phyloP scores from a whole-genome alignment of 495 filamentous ascomycete genomes.

The Neurospora sp. region DNA sequence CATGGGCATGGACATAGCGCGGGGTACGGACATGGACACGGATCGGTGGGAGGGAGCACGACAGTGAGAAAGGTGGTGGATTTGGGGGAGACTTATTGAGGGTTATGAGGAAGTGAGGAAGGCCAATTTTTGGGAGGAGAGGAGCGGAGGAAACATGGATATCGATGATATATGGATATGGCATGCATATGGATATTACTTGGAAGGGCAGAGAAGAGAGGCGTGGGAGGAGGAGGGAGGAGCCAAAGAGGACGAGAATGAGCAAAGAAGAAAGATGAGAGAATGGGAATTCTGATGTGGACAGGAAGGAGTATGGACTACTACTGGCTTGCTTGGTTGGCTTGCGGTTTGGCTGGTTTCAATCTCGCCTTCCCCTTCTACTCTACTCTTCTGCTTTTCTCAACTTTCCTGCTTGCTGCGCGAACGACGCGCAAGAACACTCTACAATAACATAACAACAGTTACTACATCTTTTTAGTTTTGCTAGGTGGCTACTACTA shows the following conservation, averaged over 20 bases:
- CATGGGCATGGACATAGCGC: not conserved
- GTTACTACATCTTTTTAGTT: not conserved
- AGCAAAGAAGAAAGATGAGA: not conserved
- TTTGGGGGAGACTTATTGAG: slow-evolving; percentile 39
- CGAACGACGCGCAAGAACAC: not conserved
- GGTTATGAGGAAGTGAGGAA: not conserved
- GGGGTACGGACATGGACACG: not conserved
- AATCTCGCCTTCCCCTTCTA: not conserved
- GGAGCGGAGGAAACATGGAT: not conserved
- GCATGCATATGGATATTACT: not conserved
- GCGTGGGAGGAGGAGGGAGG: not conserved
- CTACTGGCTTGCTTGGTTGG: not conserved
- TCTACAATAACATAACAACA: not conserved
- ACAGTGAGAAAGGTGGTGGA: slow-evolving; percentile 30
- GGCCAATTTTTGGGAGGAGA: not conserved
- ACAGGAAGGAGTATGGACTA: not conserved
- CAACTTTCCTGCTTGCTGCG: not conserved
- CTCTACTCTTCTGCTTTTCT: not conserved
- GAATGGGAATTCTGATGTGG: not conserved
- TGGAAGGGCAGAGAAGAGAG: not conserved
- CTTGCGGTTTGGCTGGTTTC: not conserved
- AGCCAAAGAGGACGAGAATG: not conserved
- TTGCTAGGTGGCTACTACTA: not conserved
- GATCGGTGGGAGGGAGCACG: not conserved
- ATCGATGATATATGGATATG: not conserved